Evolutionary conservation across 139 green algal genomes (phyloP), one percentile per base, ranked within the genome.

Genomic region (Volvox reticuliferus): DNA sequence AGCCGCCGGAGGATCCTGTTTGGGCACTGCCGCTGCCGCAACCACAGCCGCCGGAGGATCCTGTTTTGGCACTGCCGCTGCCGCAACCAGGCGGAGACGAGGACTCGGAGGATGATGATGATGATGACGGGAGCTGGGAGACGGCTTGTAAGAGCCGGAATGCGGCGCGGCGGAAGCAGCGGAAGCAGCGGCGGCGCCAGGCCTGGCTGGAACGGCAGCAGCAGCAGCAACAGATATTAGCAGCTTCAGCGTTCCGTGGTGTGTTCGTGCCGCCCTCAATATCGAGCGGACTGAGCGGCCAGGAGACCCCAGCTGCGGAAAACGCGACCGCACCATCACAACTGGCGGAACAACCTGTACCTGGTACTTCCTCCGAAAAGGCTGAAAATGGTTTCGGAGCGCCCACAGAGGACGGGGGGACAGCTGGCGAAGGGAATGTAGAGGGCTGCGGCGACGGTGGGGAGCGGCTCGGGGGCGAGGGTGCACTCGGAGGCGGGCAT

Each of bases 71-170:
- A 26, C 2, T 16, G 84, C 17, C 20, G 67, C 68, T 2, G 37
- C 37, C 28, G 13, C 37, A 16, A 65, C 62, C 1, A 12, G 28
- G 20, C 24, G 44, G 19, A 20, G 32, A 9, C 26, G 89, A 33
- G 35, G 17, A 50, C 6, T 44, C 62, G 0, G 30, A 63, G 6
- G 62, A 73, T 0, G 88, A 92, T 0, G 63, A 73, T 22, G 86
- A 89, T 1, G 92, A 91, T 1, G 93, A 91, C 18, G 84, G 91
- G 21, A 89, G 55, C 26, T 95, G 93, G 93, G 30, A 32, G 24
- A 89, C 79, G 16, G 91, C 73, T 14, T 9, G 26, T 13, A 93
- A 93, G 88, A 93, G 88, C 85, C 83, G 88, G 6, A 93, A 92
- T 33, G 78, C 90, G 3, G 88, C 79, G 44, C 83, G 93, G 28